Evolutionary conservation across 345 rosid species (phyloP), one percentile per base, ranked within the genome.

Genomic region (Anastatica hierochuntica): DNA sequence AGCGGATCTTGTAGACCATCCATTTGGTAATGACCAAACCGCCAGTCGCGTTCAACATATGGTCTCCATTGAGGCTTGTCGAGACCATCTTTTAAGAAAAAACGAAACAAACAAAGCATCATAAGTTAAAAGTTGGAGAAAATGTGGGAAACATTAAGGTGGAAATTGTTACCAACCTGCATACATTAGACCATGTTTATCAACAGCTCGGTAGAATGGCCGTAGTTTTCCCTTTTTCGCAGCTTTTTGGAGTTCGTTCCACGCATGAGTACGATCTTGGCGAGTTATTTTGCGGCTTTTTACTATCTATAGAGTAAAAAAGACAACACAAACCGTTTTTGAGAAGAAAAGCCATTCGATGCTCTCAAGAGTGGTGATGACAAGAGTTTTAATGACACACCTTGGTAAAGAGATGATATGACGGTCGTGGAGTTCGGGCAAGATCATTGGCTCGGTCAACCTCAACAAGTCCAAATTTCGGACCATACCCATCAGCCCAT

Each of bases 401-500:
- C 88, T 86, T 80, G 51, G 96, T 66, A 75, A 86, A 90, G 41
- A 90, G 79, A 70, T 80, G 67, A 66, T 86, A 90, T 1, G 98
- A 90, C 49, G 92, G 84, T 26, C 92, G 87, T 10, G 85, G 82
- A 34, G 64, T 68, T 50, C 97, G 72, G 34, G 88, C 77, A 58
- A 90, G 80, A 67, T 50, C 23, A 60, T 86, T 82, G 56, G 79
- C 68, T 46, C 96, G 87, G 66, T 90, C 89, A 54, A 86, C 97
- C 7, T 83, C 80, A 14, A 84, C 95, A 37, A 90, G 87, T 54
- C 97, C 97, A 69, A 90, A 90, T 75, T 90, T 90, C 36, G 96
- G 97, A 67, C 97, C 97, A 66, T 90, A 90, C 21, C 97, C 97
- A 75, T 90, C 95, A 50, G 98, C 98, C 98, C 96, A 90, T 72